Evolutionary conservation across 1,284 basidiomycete species (phyloP).

Genomic region (Papiliotrema fonsecae): DNA sequence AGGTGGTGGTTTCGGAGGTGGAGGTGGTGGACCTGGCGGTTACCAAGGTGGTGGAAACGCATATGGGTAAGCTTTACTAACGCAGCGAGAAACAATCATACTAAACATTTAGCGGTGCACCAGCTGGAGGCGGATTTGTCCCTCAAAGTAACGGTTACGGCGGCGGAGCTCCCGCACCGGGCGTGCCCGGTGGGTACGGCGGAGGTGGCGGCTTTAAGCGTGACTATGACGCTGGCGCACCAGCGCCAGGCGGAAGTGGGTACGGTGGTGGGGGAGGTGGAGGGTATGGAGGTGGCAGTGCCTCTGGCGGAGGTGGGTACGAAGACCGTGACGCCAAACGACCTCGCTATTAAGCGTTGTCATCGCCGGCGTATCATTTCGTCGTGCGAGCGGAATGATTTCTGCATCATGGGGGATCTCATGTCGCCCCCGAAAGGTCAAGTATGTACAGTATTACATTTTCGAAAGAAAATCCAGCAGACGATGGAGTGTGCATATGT

Average conservation of each 20-base stretch:
- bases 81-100: neutral
- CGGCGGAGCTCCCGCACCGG: conserved; percentile 1
- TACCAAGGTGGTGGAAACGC: conserved; percentile 7
- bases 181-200: conserved; percentile 3
- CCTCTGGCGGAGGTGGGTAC: conserved; percentile 1
- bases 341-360: conserved; percentile 15
- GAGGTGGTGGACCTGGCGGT: conserved; percentile 9
- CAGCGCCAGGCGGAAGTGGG: too few relatives aligned
- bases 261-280: conserved; percentile 16
- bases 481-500: neutral
- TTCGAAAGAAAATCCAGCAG: neutral
- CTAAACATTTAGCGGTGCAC: conserved; percentile 3
- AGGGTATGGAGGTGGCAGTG: conserved; percentile 8
- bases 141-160: conserved; percentile 13
- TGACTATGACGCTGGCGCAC: conserved; percentile 18
- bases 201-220: conserved; percentile 20
- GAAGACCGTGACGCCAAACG: conserved; percentile 24
- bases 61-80: conserved; percentile 9
- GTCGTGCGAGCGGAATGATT: neutral
- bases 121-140: conserved; percentile 7
- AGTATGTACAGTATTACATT: conserved; percentile 11
- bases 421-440: conserved; percentile 5
- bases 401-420: neutral
- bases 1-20: conserved; percentile 6
- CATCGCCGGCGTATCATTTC: neutral